These are phyloP conservation scores for Quercus gilva DNA, from an alignment of 306 rosid genomes.

Conservation along the genomic window DNA sequence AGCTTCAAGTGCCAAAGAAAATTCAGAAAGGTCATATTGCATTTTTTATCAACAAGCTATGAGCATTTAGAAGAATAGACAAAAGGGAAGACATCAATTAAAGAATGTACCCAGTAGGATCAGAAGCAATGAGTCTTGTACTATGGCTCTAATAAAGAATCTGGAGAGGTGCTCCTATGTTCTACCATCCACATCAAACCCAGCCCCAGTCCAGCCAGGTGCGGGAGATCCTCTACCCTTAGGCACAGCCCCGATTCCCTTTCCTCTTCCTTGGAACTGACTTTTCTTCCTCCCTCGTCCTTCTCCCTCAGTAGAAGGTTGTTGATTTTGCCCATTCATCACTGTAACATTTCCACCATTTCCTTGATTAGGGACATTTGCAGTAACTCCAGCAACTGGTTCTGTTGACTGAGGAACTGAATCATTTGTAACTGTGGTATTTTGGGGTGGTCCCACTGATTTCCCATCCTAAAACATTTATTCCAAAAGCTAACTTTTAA, in stretches of 20 bases:
- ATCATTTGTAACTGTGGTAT: constrained; percentile 31
- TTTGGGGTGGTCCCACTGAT: constrained; percentile 38
- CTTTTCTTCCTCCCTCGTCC: constrained; percentile 71
- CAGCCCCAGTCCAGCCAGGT: constrained; percentile 92
- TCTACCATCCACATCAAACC: constrained; percentile 84
- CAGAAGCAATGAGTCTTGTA: constrained; percentile 14
- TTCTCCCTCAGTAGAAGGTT: constrained; percentile 50
- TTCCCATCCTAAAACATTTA: constrained; percentile 51
- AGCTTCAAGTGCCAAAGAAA: constrained; percentile 15
- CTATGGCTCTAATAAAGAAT: constrained; percentile 16
- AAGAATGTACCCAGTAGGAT: constrained; percentile 24
- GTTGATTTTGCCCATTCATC: constrained; percentile 45
- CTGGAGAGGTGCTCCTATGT: constrained; percentile 16
- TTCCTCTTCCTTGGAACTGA: constrained; percentile 74
- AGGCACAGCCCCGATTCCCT: constrained; percentile 76
- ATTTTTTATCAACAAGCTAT: constrained; percentile 9
- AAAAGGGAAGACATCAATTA: constrained; percentile 13
- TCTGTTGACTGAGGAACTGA: constrained; percentile 44
- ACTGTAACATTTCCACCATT: constrained; percentile 35
- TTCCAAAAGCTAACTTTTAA: constrained; percentile 24
- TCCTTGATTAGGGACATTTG: constrained; percentile 39
- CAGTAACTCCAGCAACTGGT: constrained; percentile 28
- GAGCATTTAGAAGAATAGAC: constrained; percentile 16
- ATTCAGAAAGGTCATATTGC: constrained; percentile 20
- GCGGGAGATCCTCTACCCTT: constrained; percentile 67